Percentiles rank a stretch among this genome's conserved stretches.
phyloP scores from a whole-genome alignment of 176 grass and related monocot species.

The Bonia amplexicaulis region DNA sequence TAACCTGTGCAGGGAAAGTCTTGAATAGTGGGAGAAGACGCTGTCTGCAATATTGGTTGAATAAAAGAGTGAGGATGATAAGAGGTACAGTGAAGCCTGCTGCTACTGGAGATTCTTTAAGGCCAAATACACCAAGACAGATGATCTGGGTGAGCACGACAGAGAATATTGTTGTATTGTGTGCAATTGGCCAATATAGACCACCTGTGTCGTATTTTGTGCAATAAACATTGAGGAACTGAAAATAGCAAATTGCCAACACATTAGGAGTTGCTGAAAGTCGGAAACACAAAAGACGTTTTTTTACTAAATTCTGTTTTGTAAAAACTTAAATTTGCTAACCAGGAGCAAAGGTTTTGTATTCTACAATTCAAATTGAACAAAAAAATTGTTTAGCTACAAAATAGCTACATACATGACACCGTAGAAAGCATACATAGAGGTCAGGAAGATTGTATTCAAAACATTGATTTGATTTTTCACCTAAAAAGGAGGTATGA shows the following conservation, averaged over 20 bases:
- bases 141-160: slow-evolving; percentile 86
- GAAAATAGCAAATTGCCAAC: slow-evolving; percentile 20
- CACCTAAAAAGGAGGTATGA: background rate
- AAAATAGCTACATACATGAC: background rate
- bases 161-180: slow-evolving; percentile 91
- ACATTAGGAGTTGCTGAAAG: background rate
- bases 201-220: slow-evolving; percentile 77
- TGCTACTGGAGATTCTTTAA: slow-evolving; percentile 77
- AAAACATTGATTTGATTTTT: background rate
- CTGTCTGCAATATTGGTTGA: slow-evolving; percentile 79
- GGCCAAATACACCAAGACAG: slow-evolving; percentile 74
- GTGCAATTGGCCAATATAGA: slow-evolving; percentile 77
- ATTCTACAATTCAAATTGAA: background rate
- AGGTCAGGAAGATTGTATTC: background rate
- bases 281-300: background rate
- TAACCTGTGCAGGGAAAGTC: slow-evolving; percentile 74
- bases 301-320: background rate
- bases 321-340: background rate
- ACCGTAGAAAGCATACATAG: background rate
- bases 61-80: slow-evolving; percentile 76
- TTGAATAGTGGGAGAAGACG: slow-evolving; percentile 76
- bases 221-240: slow-evolving; percentile 85
- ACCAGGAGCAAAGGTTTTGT: background rate
- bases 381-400: background rate
- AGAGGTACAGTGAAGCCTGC: slow-evolving; percentile 76